Evolutionary conservation across 805 yeast species (phyloP), one percentile per base, ranked within the genome.

Genomic region (Yamadazyma insecticola): DNA sequence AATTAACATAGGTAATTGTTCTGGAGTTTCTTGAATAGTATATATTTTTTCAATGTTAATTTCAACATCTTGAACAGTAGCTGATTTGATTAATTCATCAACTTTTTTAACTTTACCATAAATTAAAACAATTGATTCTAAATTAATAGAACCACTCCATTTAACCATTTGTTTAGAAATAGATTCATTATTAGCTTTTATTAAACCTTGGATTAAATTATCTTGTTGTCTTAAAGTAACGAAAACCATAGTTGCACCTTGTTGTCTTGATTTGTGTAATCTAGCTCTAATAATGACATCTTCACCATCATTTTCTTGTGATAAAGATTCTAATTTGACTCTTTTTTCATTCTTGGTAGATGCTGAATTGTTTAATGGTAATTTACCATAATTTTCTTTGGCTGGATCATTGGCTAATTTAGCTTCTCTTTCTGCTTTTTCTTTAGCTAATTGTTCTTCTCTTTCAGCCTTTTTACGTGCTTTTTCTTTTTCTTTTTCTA

Each of bases 151-250:
- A 22, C 90, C 85, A 16, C 88, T 82, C 96, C 96, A 92, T 66
- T 92, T 92, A 45, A 89, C 95, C 90, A 92, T 84, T 58, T 83
- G 96, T 65, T 92, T 92, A 31, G 96, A 84, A 28, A 92, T 72
- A 27, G 80, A 64, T 40, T 78, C 78, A 50, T 76, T 76, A 50
- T 82, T 78, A 39, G 83, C 81, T 54, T 81, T 86, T 42, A 89
- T 68, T 40, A 92, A 71, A 37, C 83, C 95, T 70, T 90, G 97
- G 50, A 89, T 76, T 50, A 81, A 63, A 38, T 76, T 74, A 33
- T 75, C 70, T 65, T 87, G 96, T 69, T 92, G 98, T 69, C 99
- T 83, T 49, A 92, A 78, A 16, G 95, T 78, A 49, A 90, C 63
- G 60, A 92, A 92, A 32, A 84, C 75, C 82, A 92, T 79, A 43